Base-by-base conservation (phyloP, 2,329 filamentous ascomycete genomes). In the Botrytis paeoniae region DNA sequence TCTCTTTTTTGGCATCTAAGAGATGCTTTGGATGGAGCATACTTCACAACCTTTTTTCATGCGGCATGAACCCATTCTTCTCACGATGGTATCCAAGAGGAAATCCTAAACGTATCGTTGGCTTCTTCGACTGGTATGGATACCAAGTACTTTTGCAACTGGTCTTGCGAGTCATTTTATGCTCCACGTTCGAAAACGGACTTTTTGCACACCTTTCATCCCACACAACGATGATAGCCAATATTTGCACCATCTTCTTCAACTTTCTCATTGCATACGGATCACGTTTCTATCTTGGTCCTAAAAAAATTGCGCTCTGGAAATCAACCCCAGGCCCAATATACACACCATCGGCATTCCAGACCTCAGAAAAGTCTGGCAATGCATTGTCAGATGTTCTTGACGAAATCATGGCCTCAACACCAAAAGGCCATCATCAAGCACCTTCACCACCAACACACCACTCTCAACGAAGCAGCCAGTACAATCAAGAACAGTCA, bases 41-140 rank as follows among this genome's bases (percentile, higher is more conserved):
- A 32, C 77, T 82, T 70, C 81, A 85, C 20, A 86, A 86, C 51
- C 76, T 89, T 4, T 77, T 86, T 29, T 86, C 89, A 4, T 81
- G 86, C 20, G 91, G 89, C 86, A 93, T 91, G 91, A 93, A 93
- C 75, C 90, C 90, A 0, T 87, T 86, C 73, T 88, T 92, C 76
- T 85, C 88, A 48, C 85, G 65, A 57, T 69, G 65, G 65, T 35
- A 69, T 32, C 65, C 65, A 69, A 90, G 77, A 87, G 86, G 5
- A 83, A 85, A 48, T 79, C 87, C 85, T 41, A 86, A 83, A 75
- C 89, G 88, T 73, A 84, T 93, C 45, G 80, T 86, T 4, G 90
- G 91, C 0, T 85, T 93, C 20, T 83, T 84, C 5, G 85, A 88
- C 69, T 92, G 92, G 86, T 93, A 93, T 79, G 85, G 85, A 1